Conservation (phyloP, 495 filamentous ascomycete species). For the Xylaria grammica region DNA sequence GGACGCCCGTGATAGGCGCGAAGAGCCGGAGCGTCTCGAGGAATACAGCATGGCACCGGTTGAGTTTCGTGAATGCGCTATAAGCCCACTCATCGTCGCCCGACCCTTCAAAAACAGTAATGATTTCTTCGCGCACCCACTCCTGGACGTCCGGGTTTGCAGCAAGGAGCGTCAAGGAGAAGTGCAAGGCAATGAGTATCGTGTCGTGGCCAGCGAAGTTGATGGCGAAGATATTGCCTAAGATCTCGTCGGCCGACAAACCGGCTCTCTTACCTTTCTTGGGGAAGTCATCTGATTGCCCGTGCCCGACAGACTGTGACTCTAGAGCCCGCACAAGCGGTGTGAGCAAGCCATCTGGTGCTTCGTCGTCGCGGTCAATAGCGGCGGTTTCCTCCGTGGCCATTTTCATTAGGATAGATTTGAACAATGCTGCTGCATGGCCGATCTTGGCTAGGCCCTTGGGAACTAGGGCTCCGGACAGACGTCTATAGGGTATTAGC, state of each 20-base stretch:
- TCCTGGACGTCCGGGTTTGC: constrained; percentile 46
- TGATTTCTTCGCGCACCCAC: constrained; percentile 49
- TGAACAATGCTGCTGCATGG: constrained; percentile 4
- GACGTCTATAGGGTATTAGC: constrained; percentile 16
- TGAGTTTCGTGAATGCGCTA: constrained; percentile 1
- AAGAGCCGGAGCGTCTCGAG: constrained; percentile 52
- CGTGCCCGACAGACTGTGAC: too few relatives aligned
- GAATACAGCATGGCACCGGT: constrained; percentile 24
- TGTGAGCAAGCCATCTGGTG: constrained; percentile 10
- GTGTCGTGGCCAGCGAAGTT: constrained; percentile 46
- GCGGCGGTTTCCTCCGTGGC: constrained; percentile 35
- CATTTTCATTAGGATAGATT: constrained; percentile 30
- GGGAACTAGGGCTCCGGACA: background rate
- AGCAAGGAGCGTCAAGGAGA: constrained; percentile 46
- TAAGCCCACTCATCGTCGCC: constrained; percentile 22
- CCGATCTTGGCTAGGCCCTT: background rate
- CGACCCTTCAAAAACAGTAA: constrained; percentile 46
- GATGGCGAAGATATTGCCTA: constrained; percentile 52
- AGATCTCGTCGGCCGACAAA: constrained; percentile 45
- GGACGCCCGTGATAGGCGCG: constrained; percentile 41
- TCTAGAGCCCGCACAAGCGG: constrained; percentile 5
- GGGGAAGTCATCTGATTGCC: too few relatives aligned
- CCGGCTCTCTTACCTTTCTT: constrained; percentile 4
- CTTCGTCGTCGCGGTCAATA: constrained; percentile 31
- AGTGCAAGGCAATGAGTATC: constrained; percentile 46